Evolutionary conservation across 805 yeast genomes (phyloP).

Genomic region (Kazachstania viticola): DNA sequence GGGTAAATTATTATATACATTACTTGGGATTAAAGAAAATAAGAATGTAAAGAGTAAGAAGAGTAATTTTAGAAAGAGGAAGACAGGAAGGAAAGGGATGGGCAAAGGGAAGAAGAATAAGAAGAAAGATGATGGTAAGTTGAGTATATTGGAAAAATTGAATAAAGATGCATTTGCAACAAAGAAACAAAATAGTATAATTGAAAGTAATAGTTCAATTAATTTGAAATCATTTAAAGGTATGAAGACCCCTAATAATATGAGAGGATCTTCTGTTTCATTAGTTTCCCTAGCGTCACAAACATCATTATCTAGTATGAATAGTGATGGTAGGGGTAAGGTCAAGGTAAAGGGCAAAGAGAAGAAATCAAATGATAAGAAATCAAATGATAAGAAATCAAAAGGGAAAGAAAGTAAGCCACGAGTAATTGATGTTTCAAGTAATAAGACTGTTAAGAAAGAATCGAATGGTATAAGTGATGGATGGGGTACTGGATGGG

Average conservation of each 20-base stretch:
- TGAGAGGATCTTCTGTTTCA: too few relatives aligned
- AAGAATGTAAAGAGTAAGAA: constrained; percentile 5
- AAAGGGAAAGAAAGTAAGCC: background rate
- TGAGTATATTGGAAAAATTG: constrained; percentile 19
- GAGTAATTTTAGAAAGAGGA: constrained; percentile 13
- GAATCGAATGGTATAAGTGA: too few relatives aligned
- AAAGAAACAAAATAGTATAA: constrained; percentile 27
- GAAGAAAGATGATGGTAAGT: constrained; percentile 8
- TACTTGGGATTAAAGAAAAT: constrained; percentile 38
- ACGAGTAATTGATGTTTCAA: background rate
- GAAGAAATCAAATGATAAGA: background rate
- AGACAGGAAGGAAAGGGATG: constrained; percentile 29
- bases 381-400: background rate
- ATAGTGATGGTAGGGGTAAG: too few relatives aligned
- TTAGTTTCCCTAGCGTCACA: too few relatives aligned
- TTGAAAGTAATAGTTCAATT: constrained; percentile 31
- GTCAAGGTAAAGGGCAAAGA: background rate
- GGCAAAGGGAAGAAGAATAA: constrained; percentile 11
- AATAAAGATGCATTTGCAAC: constrained; percentile 17
- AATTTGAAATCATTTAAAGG: constrained; percentile 31
- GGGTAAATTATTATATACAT: constrained; percentile 35
- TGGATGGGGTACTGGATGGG: constrained; percentile 1
- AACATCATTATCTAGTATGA: too few relatives aligned
- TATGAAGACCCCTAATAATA: constrained; percentile 13
- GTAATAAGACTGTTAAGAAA: too few relatives aligned